Base-by-base conservation (phyloP, 768 basidiomycete species). In the Mycena metata region DNA sequence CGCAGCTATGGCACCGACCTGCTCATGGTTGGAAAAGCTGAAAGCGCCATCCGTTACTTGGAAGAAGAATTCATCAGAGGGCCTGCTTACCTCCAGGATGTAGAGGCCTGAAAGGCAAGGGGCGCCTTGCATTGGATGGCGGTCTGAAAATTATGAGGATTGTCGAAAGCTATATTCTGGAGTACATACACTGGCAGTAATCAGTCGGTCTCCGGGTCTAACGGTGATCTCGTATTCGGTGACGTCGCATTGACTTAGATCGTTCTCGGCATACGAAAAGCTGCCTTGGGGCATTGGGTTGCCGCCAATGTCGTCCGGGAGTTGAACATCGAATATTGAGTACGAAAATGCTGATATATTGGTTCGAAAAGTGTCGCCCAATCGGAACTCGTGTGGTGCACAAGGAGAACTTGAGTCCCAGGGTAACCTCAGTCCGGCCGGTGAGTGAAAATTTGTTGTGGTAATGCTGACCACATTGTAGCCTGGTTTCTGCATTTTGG, bases 361-460 rank as follows among this genome's bases (percentile, higher is more conserved):
- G 30, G 71, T 72, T 50, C 71, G 62, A 60, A 72, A 69, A 33
- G 64, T 42, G 55, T 72, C 71, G 30, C 71, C 71, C 36, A 72
- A 50, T 57, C 66, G 71, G 35, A 72, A 72, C 24, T 56, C 59
- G 60, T 72, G 71, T 54, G 46, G 33, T 39, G 66, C 47, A 35
- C 71, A 72, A 16, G n/a, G 35, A 54, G 17, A 35, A 33, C 51
- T 26, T 13, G 57, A n/a, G 59, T n/a, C 6, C 59, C 45, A 54
- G 26, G 62, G 41, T 10, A 54, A 21, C 15, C 26, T 59, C 23
- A 16, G 12, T n/a, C 55, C 55, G 11, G 24, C 5, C 16, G 66
- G 54, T 17, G 55, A 19, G 42, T 67, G 67, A 61, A 62, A 71
- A 26, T 70, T 36, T 7, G 49, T 39, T 17, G 26, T 67, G 33